Evolutionary conservation across 2,329 filamentous ascomycete genomes (phyloP).

Genomic region (Ophiocordyceps australis): DNA sequence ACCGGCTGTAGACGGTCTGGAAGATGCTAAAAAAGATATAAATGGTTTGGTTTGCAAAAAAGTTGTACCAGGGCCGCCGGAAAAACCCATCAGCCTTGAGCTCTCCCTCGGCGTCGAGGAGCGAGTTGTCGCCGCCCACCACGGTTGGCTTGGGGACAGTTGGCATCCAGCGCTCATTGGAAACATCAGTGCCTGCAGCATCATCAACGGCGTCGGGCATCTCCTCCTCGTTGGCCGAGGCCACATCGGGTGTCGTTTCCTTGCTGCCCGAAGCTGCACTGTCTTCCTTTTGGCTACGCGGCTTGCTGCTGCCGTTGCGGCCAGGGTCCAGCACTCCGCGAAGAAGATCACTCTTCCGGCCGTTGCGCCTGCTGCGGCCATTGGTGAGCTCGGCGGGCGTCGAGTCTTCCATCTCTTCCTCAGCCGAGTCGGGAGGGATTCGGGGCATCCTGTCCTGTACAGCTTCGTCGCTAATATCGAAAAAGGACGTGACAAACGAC

Average conservation of each 20-base stretch:
- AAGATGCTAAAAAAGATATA: conserved; percentile 94
- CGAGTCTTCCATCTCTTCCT: conserved; percentile 62
- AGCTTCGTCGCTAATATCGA: conserved; percentile 53
- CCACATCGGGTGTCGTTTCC: conserved; percentile 72
- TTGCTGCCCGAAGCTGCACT: conserved; percentile 66
- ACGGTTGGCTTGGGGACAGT: conserved; percentile 37
- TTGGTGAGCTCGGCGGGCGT: conserved; percentile 54
- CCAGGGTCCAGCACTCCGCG: conserved; percentile 70
- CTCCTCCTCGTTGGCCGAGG: conserved; percentile 63
- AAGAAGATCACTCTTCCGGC: conserved; percentile 64
- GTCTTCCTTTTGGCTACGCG: conserved; percentile 59
- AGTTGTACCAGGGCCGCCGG: conserved; percentile 62
- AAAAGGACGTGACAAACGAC: conserved; percentile 59
- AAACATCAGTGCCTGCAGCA: conserved; percentile 38
- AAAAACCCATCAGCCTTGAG: conserved; percentile 68
- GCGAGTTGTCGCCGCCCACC: conserved; percentile 30
- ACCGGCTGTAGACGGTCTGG: conserved; percentile 71
- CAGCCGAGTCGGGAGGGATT: conserved; percentile 50
- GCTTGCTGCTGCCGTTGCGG: conserved; percentile 53
- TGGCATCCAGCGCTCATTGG: conserved; percentile 48
- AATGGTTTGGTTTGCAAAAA: conserved; percentile 82
- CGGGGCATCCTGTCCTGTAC: conserved; percentile 49
- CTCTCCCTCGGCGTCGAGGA: conserved; percentile 39
- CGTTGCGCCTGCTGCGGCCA: conserved; percentile 48
- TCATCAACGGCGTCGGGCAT: conserved; percentile 44